phyloP scores from a whole-genome alignment of 495 filamentous ascomycete genomes.

The Talaromyces liani region DNA sequence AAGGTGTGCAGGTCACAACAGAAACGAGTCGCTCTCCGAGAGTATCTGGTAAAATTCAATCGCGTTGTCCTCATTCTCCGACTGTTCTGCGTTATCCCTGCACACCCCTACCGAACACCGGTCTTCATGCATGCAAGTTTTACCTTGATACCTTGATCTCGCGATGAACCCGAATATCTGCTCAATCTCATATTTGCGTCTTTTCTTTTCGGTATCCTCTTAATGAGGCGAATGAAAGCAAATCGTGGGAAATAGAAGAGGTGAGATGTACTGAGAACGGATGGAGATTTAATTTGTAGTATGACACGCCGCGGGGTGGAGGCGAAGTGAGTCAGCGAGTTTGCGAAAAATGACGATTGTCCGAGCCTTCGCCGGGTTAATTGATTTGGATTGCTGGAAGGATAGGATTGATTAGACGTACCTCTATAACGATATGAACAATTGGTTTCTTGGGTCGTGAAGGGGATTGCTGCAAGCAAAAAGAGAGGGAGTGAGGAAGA shows the following conservation, averaged over 20 bases:
- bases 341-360: neutral
- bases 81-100: neutral
- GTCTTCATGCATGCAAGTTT: conserved; percentile 37
- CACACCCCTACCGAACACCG: conserved; percentile 33
- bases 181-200: conserved; percentile 15
- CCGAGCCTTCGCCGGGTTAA: neutral
- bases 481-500: neutral
- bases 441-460: neutral
- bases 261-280: neutral
- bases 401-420: neutral
- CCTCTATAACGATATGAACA: neutral
- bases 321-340: neutral
- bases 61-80: neutral
- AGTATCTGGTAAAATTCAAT: neutral
- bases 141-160: conserved; percentile 45
- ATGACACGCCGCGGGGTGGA: neutral
- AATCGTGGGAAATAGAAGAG: conserved; percentile 7
- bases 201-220: conserved; percentile 36
- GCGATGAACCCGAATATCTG: conserved; percentile 24
- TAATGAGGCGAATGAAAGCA: conserved; percentile 13
- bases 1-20: conserved; percentile 9
- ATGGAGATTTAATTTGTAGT: neutral
- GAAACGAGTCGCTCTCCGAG: neutral
- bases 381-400: neutral
- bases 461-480: neutral